Evolutionary conservation across 1,284 basidiomycete species (phyloP).

Genomic region (Austropuccinia psidii): DNA sequence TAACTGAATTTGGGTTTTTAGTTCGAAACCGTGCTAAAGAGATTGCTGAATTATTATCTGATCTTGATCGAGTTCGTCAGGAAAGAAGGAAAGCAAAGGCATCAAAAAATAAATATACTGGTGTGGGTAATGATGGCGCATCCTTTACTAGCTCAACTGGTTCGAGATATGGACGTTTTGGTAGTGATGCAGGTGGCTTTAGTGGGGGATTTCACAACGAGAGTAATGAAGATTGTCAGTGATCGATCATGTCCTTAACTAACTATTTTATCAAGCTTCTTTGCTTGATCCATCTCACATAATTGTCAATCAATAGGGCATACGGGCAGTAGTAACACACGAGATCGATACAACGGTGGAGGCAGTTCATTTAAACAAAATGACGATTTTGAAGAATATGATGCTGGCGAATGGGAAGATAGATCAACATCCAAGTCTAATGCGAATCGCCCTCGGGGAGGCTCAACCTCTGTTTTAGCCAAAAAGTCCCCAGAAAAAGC

Average conservation of each 20-base stretch:
- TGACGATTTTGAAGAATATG: slow-evolving; percentile 75
- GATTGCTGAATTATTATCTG: slow-evolving; percentile 75
- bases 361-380: slow-evolving; percentile 50
- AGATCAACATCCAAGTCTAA: slow-evolving; percentile 38
- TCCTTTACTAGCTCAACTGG: slow-evolving; percentile 53
- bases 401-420: slow-evolving; percentile 89
- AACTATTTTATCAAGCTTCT: slow-evolving; percentile 43
- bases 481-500: slow-evolving; percentile 6
- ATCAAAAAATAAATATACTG: slow-evolving; percentile 87
- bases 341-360: slow-evolving; percentile 40
- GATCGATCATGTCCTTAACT: neutral
- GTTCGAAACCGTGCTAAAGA: slow-evolving; percentile 92
- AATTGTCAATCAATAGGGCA: neutral
- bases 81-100: slow-evolving; percentile 87
- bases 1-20: slow-evolving; percentile 46
- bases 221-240: slow-evolving; percentile 49
- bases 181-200: slow-evolving; percentile 55
- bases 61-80: slow-evolving; percentile 79
- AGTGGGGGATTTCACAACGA: slow-evolving; percentile 47
- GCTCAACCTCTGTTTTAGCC: slow-evolving; percentile 1
- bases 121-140: slow-evolving; percentile 70
- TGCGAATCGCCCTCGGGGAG: slow-evolving; percentile 39
- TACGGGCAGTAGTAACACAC: slow-evolving; percentile 37
- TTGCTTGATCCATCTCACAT: slow-evolving; percentile 39
- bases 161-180: slow-evolving; percentile 69